A percentile compares a stretch with the other conserved stretches of the same genome.
Evolutionary conservation across 2,329 filamentous ascomycete species (phyloP).

Genomic region (Beauveria sp.): DNA sequence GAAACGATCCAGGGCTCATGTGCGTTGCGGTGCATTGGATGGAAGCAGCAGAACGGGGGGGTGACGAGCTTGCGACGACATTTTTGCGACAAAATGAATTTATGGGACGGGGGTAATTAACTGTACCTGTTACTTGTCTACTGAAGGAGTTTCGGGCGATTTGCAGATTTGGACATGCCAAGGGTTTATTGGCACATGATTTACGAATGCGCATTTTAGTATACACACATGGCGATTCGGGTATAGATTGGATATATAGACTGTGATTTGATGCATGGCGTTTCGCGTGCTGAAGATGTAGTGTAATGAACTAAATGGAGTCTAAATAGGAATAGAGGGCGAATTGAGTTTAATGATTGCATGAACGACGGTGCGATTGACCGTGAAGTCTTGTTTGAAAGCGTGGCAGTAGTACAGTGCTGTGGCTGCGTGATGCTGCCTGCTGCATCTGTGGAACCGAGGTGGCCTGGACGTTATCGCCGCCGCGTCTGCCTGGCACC

Average conservation of each 20-base stretch:
- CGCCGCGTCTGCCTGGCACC: neutral
- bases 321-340: neutral
- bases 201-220: neutral
- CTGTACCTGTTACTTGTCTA: neutral
- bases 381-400: neutral
- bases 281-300: neutral
- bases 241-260: constrained; percentile 8
- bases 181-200: neutral
- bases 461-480: neutral
- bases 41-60: constrained; percentile 79
- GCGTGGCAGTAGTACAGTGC: neutral
- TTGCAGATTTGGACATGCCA: neutral
- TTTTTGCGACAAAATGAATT: constrained; percentile 64
- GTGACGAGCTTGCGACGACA: constrained; percentile 74
- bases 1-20: constrained; percentile 82
- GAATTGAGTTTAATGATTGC: no score
- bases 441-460: neutral
- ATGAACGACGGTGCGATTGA: no score
- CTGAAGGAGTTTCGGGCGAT: neutral
- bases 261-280: neutral
- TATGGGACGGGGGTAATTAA: constrained; percentile 23
- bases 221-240: neutral
- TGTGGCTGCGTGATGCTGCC: neutral
- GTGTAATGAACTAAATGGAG: neutral
- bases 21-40: constrained; percentile 97